Conservation (phyloP, 305 asterid genomes). For the Ruellia speciosa region DNA sequence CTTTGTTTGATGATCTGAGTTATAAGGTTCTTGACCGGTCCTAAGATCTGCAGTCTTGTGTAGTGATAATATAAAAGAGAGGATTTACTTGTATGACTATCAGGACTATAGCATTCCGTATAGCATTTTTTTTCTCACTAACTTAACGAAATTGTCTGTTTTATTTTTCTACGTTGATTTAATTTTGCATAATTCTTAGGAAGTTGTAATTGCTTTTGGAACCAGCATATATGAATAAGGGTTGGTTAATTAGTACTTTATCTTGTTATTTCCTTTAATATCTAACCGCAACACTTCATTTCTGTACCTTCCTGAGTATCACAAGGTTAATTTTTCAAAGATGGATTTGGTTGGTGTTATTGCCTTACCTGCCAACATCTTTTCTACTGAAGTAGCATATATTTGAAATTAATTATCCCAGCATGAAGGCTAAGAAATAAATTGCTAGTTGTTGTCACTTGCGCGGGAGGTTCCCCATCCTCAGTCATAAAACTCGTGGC, state of each 20-base stretch:
- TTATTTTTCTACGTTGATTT: too few relatives aligned
- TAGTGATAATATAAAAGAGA: too few relatives aligned
- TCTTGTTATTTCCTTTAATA: not conserved
- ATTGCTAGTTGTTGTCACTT: not conserved
- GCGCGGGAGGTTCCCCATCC: not conserved
- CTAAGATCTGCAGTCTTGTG: too few relatives aligned
- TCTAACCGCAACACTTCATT: not conserved
- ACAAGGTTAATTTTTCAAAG: not conserved
- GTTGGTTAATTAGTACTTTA: not conserved
- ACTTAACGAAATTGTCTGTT: too few relatives aligned
- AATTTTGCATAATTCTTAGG: not conserved
- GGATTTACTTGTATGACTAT: too few relatives aligned
- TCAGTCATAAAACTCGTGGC: not conserved
- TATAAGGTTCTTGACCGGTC: too few relatives aligned
- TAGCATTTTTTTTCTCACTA: too few relatives aligned
- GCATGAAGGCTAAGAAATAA: not conserved
- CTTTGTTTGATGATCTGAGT: too few relatives aligned
- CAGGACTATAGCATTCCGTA: too few relatives aligned
- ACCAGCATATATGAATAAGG: not conserved
- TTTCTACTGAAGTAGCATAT: not conserved
- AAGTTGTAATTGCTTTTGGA: not conserved
- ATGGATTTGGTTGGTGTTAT: not conserved
- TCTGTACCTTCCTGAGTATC: not conserved
- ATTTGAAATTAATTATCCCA: not conserved
- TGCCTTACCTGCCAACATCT: not conserved